These are phyloP conservation scores for Barbatosphaeria neglecta DNA, from an alignment of 495 filamentous ascomycete genomes.

Conservation along the genomic window DNA sequence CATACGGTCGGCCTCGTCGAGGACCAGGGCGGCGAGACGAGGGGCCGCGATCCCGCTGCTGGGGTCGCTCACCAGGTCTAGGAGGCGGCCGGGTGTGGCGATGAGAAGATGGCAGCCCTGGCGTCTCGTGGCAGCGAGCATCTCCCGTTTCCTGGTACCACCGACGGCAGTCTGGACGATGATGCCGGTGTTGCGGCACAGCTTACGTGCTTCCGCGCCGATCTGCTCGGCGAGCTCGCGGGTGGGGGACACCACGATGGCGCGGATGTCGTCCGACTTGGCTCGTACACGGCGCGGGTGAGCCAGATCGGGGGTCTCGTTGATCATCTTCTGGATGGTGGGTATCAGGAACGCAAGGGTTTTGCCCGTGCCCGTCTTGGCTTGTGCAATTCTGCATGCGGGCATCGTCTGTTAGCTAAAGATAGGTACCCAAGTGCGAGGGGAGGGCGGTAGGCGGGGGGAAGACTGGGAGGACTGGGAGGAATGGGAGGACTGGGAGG, in stretches of 20 bases:
- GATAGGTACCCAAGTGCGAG: background rate
- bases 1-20: conserved; percentile 91
- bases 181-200: conserved; percentile 55
- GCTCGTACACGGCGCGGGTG: conserved; percentile 13
- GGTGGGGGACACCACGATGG: conserved; percentile 87
- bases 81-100: conserved; percentile 79
- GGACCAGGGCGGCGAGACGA: conserved; percentile 63
- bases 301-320: conserved; percentile 41
- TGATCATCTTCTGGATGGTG: conserved; percentile 58
- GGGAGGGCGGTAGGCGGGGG: no score
- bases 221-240: conserved; percentile 95
- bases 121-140: conserved; percentile 49
- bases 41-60: conserved; percentile 56
- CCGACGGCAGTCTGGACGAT: conserved; percentile 81
- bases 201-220: conserved; percentile 62
- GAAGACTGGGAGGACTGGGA: no score
- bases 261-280: conserved; percentile 59
- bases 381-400: conserved; percentile 63
- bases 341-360: conserved; percentile 76
- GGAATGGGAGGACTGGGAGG: conserved; percentile 8
- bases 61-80: conserved; percentile 69
- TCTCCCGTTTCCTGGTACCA: conserved; percentile 59
- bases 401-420: conserved; percentile 8
- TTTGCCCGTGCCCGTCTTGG: conserved; percentile 81
- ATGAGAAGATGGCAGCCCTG: conserved; percentile 84